Base-by-base conservation (phyloP, 176 grass and related monocot genomes). In the Oryza glumipatula region DNA sequence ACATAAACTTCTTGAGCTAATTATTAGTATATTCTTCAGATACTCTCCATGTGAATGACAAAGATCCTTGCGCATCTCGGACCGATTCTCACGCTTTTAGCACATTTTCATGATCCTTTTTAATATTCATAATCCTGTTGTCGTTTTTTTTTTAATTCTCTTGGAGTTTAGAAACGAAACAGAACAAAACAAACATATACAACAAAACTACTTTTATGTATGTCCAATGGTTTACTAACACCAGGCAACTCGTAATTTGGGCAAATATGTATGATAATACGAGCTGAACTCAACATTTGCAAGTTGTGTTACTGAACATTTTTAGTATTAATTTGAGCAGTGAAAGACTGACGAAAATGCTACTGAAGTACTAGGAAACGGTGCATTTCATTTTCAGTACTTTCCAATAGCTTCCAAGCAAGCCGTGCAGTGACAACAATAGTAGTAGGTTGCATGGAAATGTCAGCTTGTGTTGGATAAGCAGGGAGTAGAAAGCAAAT, bases 51-150 rank as follows among this genome's bases (percentile, higher is more conserved):
- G 88, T 81, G 78, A 38, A 24, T 14, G 88, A 90, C 83, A 82
- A 90, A 86, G 78, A 82, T 86, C 66, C 45, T 78, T 38, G 73
- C 44, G 73, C 43, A 90, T 90, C 78, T 82, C 56, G 67, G 73
- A 89, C 72, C 13, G 30, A 72, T 64, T 66, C 46, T 43, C 67
- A 26, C 22, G 35, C 17, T 77, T 73, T 48, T 63, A 49, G 49
- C 38, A 19, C 33, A 72, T 15, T 28, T 78, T 32, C 74, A 78
- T 73, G 2, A 58, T 46, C 52, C 22, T 47, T 49, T 73, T 79
- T 73, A 11, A 48, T 77, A 45, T 11, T 33, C 21, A 11, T 66
- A 60, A 58, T 58, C 11, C 46, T 43, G 8, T 39, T 24, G 0
- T 12, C 16, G 8, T 41, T 21, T 12, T 23, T 23, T 36, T 6